Conservation (phyloP, 1,139 yeast genomes). For the Spathaspora sp. region DNA sequence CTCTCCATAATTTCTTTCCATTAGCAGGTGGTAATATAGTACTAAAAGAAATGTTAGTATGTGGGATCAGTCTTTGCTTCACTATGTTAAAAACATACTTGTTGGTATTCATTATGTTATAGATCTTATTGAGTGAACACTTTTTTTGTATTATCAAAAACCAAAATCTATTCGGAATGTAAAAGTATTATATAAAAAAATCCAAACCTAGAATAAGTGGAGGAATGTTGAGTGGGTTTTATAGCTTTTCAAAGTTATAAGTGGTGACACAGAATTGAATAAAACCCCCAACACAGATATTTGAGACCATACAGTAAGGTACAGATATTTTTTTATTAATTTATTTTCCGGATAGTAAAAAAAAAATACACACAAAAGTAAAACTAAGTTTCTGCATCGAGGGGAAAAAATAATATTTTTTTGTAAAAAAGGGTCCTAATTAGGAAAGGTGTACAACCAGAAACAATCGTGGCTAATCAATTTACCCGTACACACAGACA, state of each 20-base stretch:
- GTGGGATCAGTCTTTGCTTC: neutral
- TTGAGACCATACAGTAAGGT: neutral
- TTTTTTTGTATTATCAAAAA: neutral
- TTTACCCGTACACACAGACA: neutral
- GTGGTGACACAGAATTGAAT: neutral
- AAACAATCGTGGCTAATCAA: neutral
- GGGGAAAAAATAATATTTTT: neutral
- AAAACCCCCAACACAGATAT: neutral
- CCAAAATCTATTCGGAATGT: neutral
- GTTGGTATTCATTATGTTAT: conserved; percentile 1
- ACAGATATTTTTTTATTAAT: neutral
- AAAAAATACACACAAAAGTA: neutral
- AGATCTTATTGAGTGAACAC: neutral
- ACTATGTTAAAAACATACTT: neutral
- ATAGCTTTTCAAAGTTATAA: neutral
- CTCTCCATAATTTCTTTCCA: conserved; percentile 51
- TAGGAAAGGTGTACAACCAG: neutral
- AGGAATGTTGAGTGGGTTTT: neutral
- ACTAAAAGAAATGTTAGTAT: conserved; percentile 2
- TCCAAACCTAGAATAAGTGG: neutral
- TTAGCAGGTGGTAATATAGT: conserved; percentile 42
- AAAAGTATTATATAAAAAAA: neutral
- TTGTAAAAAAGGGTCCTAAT: neutral
- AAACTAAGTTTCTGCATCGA: neutral
- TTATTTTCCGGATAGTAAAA: neutral